Evolutionary conservation across 2,329 filamentous ascomycete genomes (phyloP), one percentile per base, ranked within the genome.

Genomic region (Macrophomina tecta): DNA sequence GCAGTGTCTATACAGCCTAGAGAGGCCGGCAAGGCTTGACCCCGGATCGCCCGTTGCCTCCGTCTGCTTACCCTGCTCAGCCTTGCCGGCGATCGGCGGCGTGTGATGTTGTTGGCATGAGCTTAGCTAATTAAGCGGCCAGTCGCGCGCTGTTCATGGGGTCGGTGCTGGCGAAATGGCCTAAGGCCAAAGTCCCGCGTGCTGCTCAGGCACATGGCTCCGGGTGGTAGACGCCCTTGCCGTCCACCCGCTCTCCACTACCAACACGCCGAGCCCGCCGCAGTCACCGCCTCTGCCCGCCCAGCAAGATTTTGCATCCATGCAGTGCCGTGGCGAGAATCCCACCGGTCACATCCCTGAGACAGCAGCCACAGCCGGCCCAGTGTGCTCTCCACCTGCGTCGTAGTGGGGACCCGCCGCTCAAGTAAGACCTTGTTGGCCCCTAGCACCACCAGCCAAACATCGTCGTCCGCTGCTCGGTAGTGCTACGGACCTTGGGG

Each of bases 1-100:
- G 34, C 52, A 36, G 52, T 14, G 46, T 28, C 46, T 45, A 16
- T 45, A 45, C 42, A 38, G 36, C 8, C 48, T 51, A 14, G 48
- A 51, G 18, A 14, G 34, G n/a, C 49, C 3, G 28, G 14, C 49
- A 14, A 28, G 49, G 34, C 34, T 8, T 36, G 23, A 8, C n/a
- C 56, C 56, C 16, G 30, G 28, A 60, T 46, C 56, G 56, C 58
- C 30, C 30, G 40, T 18, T 58, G 52, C 32, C 52, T n/a, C 32
- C n/a, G 52, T 28, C 52, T 40, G 42, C 51, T 58, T 56, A 48
- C 63, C 40, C 32, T 38, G 63, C 63, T 65, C 63, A 65, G 63
- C 63, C 63, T 65, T 65, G 63, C 63, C 63, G 63, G 51, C 58
- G 63, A 65, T 65, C 51, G 42, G 42, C 49, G 18, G 46, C 38